Conservation (phyloP, 2,329 filamentous ascomycete species). For the Cladosporium sp. region DNA sequence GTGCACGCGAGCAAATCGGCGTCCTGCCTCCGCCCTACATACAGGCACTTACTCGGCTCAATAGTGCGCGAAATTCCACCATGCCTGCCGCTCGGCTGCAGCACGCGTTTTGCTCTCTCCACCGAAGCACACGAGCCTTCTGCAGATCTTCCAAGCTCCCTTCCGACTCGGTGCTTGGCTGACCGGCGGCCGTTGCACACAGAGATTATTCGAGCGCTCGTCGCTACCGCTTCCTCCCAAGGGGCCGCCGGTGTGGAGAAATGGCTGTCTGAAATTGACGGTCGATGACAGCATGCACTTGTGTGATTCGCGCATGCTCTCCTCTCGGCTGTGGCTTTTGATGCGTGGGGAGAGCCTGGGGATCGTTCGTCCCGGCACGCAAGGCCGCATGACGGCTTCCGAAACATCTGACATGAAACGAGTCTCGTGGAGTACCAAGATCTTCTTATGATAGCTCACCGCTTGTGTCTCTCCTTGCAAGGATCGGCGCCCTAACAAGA, state of each 20-base stretch:
- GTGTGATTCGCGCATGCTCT: not conserved
- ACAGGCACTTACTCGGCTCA: conserved; percentile 6
- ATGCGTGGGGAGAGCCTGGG: conserved; percentile 9
- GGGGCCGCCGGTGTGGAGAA: not conserved
- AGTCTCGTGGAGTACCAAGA: too few species aligned
- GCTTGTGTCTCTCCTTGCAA: not conserved
- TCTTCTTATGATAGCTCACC: not conserved
- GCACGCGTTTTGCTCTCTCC: not conserved
- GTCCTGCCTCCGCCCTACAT: conserved; percentile 5
- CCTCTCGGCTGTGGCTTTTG: too few species aligned
- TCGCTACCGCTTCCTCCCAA: not conserved
- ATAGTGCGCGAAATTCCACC: conserved; percentile 4
- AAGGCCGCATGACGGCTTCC: not conserved
- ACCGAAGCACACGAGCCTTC: conserved; percentile 11
- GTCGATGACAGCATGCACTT: not conserved
- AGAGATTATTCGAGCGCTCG: not conserved
- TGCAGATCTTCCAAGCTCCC: conserved; percentile 11
- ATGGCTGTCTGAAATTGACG: not conserved
- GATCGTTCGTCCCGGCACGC: not conserved
- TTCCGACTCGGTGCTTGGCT: conserved; percentile 3
- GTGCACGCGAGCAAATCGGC: conserved; percentile 8
- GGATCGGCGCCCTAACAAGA: not conserved
- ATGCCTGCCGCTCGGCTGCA: not conserved
- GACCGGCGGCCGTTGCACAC: not conserved
- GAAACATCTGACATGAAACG: conserved; percentile 2